Evolutionary conservation across 495 filamentous ascomycete species (phyloP).

Genomic region (Aspergillus homomorphus): DNA sequence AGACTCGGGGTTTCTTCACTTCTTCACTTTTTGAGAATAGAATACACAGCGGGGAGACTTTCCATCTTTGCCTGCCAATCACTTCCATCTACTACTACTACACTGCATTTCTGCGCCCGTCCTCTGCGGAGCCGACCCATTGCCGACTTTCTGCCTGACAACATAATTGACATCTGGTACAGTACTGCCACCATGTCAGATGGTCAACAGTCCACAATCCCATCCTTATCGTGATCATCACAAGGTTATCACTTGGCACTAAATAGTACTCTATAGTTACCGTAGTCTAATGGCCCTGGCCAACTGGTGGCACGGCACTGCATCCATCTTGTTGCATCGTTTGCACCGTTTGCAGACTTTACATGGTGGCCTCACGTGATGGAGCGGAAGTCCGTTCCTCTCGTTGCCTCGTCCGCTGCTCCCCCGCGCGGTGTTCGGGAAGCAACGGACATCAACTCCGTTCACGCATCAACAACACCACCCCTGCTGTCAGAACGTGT

Average conservation of each 20-base stretch:
- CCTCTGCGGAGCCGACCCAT: not conserved
- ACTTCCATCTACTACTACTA: too few species aligned
- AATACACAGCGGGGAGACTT: too few species aligned
- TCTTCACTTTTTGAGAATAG: too few species aligned
- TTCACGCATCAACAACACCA: not conserved
- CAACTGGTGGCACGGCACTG: not conserved
- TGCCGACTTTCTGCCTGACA: not conserved
- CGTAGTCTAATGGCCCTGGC: too few species aligned
- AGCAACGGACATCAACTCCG: not conserved
- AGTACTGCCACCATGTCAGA: too few species aligned
- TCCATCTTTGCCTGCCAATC: too few species aligned
- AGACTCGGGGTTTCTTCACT: too few species aligned
- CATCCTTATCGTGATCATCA: too few species aligned
- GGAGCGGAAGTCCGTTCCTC: not conserved
- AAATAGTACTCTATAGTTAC: too few species aligned
- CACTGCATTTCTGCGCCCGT: not conserved
- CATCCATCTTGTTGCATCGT: not conserved
- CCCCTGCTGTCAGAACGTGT: not conserved
- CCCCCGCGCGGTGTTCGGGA: not conserved
- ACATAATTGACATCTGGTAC: not conserved
- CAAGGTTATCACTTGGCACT: too few species aligned
- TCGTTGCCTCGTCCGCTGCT: not conserved
- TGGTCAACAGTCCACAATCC: too few species aligned
- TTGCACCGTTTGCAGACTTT: not conserved
- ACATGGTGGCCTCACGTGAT: not conserved